Evolutionary conservation across 2,329 filamentous ascomycete species (phyloP), one percentile per base, ranked within the genome.

Genomic region (Curvularia lunata): DNA sequence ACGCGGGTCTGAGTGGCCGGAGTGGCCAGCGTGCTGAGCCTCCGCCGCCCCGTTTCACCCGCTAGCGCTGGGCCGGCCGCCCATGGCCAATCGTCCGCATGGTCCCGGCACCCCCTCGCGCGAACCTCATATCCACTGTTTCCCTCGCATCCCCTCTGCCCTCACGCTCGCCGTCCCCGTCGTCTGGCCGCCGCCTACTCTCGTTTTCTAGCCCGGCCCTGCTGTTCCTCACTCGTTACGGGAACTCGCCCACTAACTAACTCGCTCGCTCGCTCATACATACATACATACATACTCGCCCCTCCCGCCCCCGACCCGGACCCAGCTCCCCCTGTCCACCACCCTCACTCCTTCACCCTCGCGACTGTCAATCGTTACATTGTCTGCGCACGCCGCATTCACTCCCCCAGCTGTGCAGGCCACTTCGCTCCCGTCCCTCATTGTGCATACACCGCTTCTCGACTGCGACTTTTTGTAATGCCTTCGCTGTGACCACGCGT

Each of bases 181-280:
- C 50, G 47, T 49, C 34, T 52, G 48, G 51, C 41, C 45, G 49
- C 58, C 30, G 43, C 61, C 63, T 62, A 61, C 63, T 49, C 69
- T 71, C 67, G 62, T 65, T 73, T 16, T 66, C 62, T 51, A 54
- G 48, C 65, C 59, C 30, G 61, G 54, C 48, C 67, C 59, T 65
- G 59, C 60, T 71, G 69, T 66, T 72, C 69, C 69, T 73, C 72
- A 67, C 66, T 73, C 71, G 68, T 67, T 74, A 69, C 56, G 64
- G 65, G 70, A 72, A 43, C 32, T 58, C 53, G 54, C 57, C 60
- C 67, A 61, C 54, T 56, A 56, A 52, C 52, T 55, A 43, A 18
- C 23, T 18, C n/a, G 10, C 38, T 13, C 19, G 10, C 19, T n/a
- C 38, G 3, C 38, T 19, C 38, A 41, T 21, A 21, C 19, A 41